phyloP scores from a whole-genome alignment of 2,329 filamentous ascomycete species.

The Hymenoscyphus fructigenus region DNA sequence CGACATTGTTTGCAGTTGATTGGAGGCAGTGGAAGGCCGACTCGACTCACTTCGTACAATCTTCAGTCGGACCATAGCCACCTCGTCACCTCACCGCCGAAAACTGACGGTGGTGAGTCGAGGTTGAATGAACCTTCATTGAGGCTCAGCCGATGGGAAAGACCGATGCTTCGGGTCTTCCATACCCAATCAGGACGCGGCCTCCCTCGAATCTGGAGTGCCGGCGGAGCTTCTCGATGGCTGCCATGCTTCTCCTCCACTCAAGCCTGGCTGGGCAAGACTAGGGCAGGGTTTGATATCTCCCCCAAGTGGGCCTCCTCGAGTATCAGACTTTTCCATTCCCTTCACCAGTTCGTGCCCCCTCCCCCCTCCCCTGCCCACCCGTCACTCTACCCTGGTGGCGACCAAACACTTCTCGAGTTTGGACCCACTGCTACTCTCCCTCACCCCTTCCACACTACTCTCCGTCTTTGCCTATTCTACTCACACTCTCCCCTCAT shows the following conservation, averaged over 20 bases:
- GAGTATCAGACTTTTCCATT: constrained; percentile 6
- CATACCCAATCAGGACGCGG: neutral
- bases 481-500: constrained; percentile 24
- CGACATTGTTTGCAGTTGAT: neutral
- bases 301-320: neutral
- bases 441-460: constrained; percentile 15
- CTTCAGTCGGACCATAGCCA: too few species aligned
- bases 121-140: neutral
- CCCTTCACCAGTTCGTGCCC: neutral
- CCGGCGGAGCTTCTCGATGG: neutral
- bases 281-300: neutral
- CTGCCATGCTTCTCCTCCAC: neutral
- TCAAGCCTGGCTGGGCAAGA: neutral
- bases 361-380: neutral
- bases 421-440: neutral
- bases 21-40: too few species aligned
- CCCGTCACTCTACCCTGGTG: neutral
- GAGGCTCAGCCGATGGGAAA: neutral
- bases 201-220: neutral
- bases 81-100: too few species aligned
- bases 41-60: too few species aligned
- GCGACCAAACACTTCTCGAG: neutral
- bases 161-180: neutral
- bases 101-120: too few species aligned
- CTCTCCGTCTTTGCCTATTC: constrained; percentile 10